Conservation (phyloP, 495 filamentous ascomycete species). For the Aspergillus indologenus region DNA sequence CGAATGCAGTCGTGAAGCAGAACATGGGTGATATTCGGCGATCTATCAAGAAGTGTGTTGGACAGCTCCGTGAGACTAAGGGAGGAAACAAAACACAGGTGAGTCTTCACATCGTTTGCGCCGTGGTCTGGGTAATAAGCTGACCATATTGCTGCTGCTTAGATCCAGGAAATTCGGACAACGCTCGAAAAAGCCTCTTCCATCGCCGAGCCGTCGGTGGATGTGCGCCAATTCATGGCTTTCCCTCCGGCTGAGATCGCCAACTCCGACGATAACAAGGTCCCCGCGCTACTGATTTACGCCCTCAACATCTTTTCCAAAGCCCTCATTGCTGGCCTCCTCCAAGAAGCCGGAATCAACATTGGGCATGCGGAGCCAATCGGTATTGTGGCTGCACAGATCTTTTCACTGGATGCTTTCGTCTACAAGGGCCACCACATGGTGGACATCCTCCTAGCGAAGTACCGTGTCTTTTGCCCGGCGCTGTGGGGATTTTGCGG, state of each 20-base stretch:
- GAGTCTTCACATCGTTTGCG: conserved; percentile 5
- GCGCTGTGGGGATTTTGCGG: conserved; percentile 83
- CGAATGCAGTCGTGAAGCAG: conserved; percentile 56
- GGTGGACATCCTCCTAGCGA: conserved; percentile 85
- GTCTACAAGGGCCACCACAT: conserved; percentile 67
- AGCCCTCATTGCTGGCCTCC: conserved; percentile 67
- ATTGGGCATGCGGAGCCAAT: conserved; percentile 75
- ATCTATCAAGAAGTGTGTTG: conserved; percentile 64
- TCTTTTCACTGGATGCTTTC: conserved; percentile 68
- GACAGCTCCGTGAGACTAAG: conserved; percentile 66
- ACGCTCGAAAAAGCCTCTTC: conserved; percentile 44
- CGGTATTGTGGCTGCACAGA: conserved; percentile 68
- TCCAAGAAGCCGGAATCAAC: conserved; percentile 68
- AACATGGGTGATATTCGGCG: conserved; percentile 73
- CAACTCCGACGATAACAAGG: conserved; percentile 50
- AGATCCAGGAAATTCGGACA: conserved; percentile 47
- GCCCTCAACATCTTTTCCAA: conserved; percentile 82
- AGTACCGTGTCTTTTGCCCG: conserved; percentile 76
- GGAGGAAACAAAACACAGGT: conserved; percentile 58
- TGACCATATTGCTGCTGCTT: conserved; percentile 11
- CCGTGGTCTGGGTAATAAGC: conserved; percentile 3
- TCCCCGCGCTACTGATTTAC: conserved; percentile 74
- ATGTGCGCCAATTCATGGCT: conserved; percentile 65
- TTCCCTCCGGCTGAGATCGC: conserved; percentile 53
- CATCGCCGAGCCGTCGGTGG: conserved; percentile 54